These are phyloP conservation scores for Aspergillus sparsus DNA, from an alignment of 495 filamentous ascomycete species.

Conservation along the genomic window DNA sequence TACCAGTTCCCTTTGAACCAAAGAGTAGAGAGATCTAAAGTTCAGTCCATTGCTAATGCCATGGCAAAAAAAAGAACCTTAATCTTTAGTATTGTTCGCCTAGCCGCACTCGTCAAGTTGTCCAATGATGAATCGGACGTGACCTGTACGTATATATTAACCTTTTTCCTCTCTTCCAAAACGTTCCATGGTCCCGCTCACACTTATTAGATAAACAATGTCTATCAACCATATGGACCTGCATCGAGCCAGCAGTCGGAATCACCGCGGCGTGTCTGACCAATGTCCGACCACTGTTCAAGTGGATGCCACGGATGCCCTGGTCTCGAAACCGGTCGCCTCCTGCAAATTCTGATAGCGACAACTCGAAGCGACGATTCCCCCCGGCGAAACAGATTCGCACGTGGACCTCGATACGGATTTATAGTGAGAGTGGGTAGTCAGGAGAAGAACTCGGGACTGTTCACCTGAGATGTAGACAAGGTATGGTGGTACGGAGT, in stretches of 20 bases:
- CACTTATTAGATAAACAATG: slow-evolving; percentile 30
- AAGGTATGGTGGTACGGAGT: too few relatives aligned
- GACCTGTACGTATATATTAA: slow-evolving; percentile 26
- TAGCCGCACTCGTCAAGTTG: slow-evolving; percentile 29
- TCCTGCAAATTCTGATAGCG: background rate
- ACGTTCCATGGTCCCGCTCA: background rate
- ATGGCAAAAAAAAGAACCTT: slow-evolving; percentile 25
- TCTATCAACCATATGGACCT: slow-evolving; percentile 35
- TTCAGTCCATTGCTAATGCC: slow-evolving; percentile 1
- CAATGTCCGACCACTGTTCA: slow-evolving; percentile 34
- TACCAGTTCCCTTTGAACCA: background rate
- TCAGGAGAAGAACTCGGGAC: background rate
- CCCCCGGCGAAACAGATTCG: background rate
- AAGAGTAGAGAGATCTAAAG: too few relatives aligned
- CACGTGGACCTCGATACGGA: background rate
- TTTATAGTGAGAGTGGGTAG: background rate
- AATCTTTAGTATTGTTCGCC: slow-evolving; percentile 34
- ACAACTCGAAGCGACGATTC: background rate
- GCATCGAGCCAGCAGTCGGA: slow-evolving; percentile 37
- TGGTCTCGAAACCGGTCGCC: background rate
- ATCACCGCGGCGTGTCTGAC: slow-evolving; percentile 34
- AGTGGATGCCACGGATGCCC: background rate
- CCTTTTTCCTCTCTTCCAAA: background rate
- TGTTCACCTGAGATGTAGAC: too few relatives aligned
- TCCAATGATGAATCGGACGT: slow-evolving; percentile 28